These are phyloP conservation scores for Anastatica hierochuntica DNA, from an alignment of 345 rosid species.

Conservation along the genomic window DNA sequence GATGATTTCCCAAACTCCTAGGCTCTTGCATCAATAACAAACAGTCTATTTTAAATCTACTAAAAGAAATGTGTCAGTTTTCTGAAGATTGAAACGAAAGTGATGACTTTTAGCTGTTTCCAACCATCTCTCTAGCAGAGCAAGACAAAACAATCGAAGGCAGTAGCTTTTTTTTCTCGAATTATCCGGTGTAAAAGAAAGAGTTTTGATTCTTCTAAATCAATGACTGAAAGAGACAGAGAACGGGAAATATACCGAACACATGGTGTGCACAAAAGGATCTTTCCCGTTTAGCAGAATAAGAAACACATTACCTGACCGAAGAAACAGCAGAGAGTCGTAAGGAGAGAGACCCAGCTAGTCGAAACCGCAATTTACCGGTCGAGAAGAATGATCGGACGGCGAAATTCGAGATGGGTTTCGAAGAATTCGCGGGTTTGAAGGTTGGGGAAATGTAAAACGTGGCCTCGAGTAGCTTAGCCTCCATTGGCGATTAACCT, in stretches of 20 bases:
- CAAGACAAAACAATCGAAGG: neutral
- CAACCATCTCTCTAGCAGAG: neutral
- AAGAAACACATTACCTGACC: constrained; percentile 11
- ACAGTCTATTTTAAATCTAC: neutral
- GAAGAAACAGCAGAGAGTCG: constrained; percentile 15
- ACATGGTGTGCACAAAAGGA: neutral
- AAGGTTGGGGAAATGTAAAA: neutral
- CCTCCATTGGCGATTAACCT: constrained; percentile 20
- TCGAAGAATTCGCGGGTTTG: neutral
- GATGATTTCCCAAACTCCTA: too few species aligned
- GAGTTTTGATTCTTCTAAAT: neutral
- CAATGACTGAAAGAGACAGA: neutral
- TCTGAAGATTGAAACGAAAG: neutral
- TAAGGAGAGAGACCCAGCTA: constrained; percentile 6
- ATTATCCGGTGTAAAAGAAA: neutral
- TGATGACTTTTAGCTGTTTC: neutral
- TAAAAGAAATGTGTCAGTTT: neutral
- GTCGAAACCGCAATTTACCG: constrained; percentile 1
- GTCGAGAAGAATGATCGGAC: too few species aligned
- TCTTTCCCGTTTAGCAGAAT: neutral
- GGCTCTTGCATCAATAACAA: neutral
- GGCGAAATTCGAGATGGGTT: constrained; percentile 11
- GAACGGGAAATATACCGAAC: neutral
- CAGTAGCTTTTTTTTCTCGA: neutral
- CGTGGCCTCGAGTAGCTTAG: constrained; percentile 13